phyloP scores from a whole-genome alignment of 2,329 filamentous ascomycete species.

The Aspergillus piperis region DNA sequence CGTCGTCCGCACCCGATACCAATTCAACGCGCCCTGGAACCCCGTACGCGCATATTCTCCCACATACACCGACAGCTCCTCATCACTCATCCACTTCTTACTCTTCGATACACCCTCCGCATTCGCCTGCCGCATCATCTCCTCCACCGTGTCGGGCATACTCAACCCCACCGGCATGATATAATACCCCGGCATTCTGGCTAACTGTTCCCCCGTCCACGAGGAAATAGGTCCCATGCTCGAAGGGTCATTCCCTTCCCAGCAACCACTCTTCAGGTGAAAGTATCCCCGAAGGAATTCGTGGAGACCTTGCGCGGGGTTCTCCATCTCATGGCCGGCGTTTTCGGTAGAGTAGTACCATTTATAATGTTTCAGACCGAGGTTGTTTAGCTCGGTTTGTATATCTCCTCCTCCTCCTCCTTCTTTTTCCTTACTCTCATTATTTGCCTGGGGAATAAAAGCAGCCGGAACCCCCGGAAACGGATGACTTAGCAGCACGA shows the following conservation, averaged over 20 bases:
- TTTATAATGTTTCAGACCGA: constrained; percentile 68
- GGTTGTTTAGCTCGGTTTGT: constrained; percentile 56
- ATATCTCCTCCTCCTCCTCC: constrained; percentile 46
- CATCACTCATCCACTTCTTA: constrained; percentile 57
- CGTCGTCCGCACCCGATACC: constrained; percentile 64
- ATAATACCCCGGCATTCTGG: constrained; percentile 67
- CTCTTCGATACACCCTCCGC: constrained; percentile 41
- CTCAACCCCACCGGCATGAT: constrained; percentile 61
- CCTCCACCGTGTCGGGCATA: constrained; percentile 61
- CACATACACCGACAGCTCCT: constrained; percentile 54
- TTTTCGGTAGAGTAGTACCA: constrained; percentile 53
- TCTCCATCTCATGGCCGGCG: constrained; percentile 41
- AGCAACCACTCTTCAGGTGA: constrained; percentile 66
- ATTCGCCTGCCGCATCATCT: constrained; percentile 56
- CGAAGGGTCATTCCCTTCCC: constrained; percentile 55
- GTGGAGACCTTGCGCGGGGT: constrained; percentile 53
- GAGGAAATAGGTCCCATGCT: constrained; percentile 47
- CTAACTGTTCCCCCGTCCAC: constrained; percentile 61
- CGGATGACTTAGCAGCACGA: constrained; percentile 66
- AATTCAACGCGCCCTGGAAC: constrained; percentile 68
- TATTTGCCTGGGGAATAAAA: constrained; percentile 1
- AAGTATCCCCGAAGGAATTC: constrained; percentile 67
- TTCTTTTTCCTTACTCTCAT: constrained; percentile 13
- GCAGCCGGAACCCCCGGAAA: constrained; percentile 43
- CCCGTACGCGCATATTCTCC: constrained; percentile 62